phyloP scores from a whole-genome alignment of 2,329 filamentous ascomycete genomes.

The Fusarium lateritium region DNA sequence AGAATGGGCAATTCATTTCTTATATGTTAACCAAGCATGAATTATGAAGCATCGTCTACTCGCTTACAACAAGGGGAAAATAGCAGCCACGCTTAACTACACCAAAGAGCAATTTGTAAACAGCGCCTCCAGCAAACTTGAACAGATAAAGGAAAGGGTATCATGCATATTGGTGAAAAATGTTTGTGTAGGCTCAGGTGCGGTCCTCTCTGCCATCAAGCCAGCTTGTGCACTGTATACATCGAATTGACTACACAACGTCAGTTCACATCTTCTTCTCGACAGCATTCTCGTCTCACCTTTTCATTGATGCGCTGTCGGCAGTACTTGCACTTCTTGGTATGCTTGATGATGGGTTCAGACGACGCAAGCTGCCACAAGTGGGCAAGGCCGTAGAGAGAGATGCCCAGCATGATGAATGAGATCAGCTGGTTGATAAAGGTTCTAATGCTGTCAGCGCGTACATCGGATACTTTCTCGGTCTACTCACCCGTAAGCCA shows the following conservation, averaged over 20 bases:
- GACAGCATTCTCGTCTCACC: constrained; percentile 56
- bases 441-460: constrained; percentile 54
- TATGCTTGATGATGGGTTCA: constrained; percentile 80
- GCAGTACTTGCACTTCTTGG: constrained; percentile 78
- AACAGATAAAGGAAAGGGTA: constrained; percentile 10
- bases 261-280: constrained; percentile 13
- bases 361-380: constrained; percentile 72
- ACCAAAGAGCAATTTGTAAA: background rate
- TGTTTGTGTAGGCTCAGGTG: background rate
- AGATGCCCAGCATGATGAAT: constrained; percentile 75
- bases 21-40: background rate
- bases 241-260: constrained; percentile 57
- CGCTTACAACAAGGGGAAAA: background rate
- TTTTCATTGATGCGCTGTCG: constrained; percentile 74
- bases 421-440: constrained; percentile 77
- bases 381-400: constrained; percentile 75
- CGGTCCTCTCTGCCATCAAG: constrained; percentile 65
- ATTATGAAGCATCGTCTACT: background rate
- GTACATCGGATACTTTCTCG: rapidly evolving
- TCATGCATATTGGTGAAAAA: constrained; percentile 14
- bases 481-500: constrained; percentile 74
- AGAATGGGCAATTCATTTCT: background rate
- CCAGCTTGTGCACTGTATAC: constrained; percentile 67
- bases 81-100: background rate
- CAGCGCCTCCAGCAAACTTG: background rate